Evolutionary conservation across 2,329 filamentous ascomycete species (phyloP).

Genomic region (Cordyceps javanica): DNA sequence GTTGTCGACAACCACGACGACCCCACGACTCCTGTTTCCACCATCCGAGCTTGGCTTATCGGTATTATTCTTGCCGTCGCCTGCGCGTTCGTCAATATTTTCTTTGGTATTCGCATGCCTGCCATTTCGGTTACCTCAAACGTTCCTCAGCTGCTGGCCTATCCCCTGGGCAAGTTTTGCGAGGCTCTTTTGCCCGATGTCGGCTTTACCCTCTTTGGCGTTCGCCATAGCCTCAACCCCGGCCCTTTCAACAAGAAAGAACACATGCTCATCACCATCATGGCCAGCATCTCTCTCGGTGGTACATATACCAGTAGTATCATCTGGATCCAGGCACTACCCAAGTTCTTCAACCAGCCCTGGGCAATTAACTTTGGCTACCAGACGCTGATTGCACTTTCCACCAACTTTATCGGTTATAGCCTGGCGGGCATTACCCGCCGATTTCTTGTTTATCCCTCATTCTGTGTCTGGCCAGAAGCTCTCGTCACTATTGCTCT

Average conservation of each 20-base stretch:
- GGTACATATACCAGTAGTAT: slow-evolving; percentile 39
- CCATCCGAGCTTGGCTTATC: slow-evolving; percentile 34
- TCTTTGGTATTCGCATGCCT: slow-evolving; percentile 37
- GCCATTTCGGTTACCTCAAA: slow-evolving; percentile 33
- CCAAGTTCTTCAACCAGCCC: slow-evolving; percentile 15
- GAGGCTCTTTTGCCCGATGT: slow-evolving; percentile 28
- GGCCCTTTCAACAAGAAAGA: slow-evolving; percentile 49
- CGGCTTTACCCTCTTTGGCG: slow-evolving; percentile 29
- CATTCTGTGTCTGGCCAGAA: slow-evolving; percentile 45
- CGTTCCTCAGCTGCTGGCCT: slow-evolving; percentile 34
- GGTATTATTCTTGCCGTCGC: slow-evolving; percentile 29
- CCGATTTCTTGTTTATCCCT: slow-evolving; percentile 42
- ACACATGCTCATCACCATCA: slow-evolving; percentile 48
- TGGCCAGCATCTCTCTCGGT: slow-evolving; percentile 46
- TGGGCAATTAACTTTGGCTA: slow-evolving; percentile 30
- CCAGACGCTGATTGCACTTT: slow-evolving; percentile 39
- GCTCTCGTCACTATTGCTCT: slow-evolving; percentile 41
- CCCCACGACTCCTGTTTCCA: slow-evolving; percentile 32
- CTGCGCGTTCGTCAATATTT: slow-evolving; percentile 26
- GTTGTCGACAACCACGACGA: slow-evolving; percentile 40
- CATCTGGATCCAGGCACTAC: slow-evolving; percentile 32
- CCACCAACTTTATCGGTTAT: slow-evolving; percentile 46
- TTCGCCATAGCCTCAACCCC: slow-evolving; percentile 38
- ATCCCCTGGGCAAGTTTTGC: slow-evolving; percentile 31
- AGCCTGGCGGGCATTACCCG: slow-evolving; percentile 42